A percentile compares a stretch with the other conserved stretches of the same genome.
Evolutionary conservation across 257 asterid genomes (phyloP).

Genomic region (Ilex aquifolium): DNA sequence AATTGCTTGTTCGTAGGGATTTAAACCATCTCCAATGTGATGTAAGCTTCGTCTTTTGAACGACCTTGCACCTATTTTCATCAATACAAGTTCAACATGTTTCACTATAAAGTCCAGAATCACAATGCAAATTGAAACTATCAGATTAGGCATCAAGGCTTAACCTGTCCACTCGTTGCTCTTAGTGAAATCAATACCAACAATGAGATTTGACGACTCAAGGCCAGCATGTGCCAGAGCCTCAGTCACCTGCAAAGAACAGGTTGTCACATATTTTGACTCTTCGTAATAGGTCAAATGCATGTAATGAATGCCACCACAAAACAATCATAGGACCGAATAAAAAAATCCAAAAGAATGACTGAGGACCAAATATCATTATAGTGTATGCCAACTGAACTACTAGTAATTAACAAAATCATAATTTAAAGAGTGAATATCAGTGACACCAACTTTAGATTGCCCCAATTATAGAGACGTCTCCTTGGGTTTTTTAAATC

Average conservation of each 20-base stretch:
- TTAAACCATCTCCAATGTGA: conserved; percentile 53
- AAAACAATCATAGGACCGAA: too few relatives aligned
- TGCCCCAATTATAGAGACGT: too few relatives aligned
- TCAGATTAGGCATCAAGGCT: background rate
- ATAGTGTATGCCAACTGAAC: too few relatives aligned
- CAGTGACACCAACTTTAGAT: too few relatives aligned
- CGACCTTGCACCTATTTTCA: conserved; percentile 59
- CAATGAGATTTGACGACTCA: conserved; percentile 51
- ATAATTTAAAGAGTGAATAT: too few relatives aligned
- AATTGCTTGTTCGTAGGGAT: conserved; percentile 91
- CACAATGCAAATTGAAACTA: background rate
- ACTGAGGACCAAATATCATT: too few relatives aligned
- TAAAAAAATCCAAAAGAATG: too few relatives aligned
- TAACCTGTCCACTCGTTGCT: conserved; percentile 67
- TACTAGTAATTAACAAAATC: too few relatives aligned
- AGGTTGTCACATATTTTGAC: background rate
- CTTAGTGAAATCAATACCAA: conserved; percentile 61
- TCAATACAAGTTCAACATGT: conserved; percentile 7
- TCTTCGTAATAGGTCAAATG: too few relatives aligned
- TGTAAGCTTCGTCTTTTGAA: conserved; percentile 66
- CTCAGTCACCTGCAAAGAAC: conserved; percentile 1
- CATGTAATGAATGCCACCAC: too few relatives aligned
- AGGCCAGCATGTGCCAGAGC: conserved; percentile 59
- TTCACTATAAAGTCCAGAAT: background rate
- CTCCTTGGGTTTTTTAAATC: too few relatives aligned